Percentiles rank a stretch among this genome's conserved stretches.
These are phyloP conservation scores for Elsinoe fawcettii DNA, from an alignment of 2,329 filamentous ascomycete genomes.

Conservation along the genomic window DNA sequence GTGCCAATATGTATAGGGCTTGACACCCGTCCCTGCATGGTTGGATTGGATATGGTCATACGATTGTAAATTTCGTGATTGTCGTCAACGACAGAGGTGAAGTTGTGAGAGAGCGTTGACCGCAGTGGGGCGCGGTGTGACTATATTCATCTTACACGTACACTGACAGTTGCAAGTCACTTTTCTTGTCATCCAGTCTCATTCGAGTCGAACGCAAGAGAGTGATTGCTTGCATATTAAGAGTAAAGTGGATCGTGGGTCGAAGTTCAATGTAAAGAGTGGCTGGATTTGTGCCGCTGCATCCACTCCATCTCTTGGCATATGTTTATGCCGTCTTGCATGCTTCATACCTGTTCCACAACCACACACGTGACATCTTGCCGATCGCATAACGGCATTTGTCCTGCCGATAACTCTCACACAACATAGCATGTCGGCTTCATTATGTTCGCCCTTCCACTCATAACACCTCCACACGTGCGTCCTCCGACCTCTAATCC, in stretches of 20 bases:
- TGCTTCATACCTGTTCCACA: neutral
- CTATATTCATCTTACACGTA: too few relatives aligned
- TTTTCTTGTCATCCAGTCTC: too few relatives aligned
- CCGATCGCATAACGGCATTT: neutral
- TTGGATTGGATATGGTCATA: too few relatives aligned
- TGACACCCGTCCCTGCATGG: neutral
- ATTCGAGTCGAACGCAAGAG: too few relatives aligned
- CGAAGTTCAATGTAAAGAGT: neutral
- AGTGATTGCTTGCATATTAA: too few relatives aligned
- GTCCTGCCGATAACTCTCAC: neutral
- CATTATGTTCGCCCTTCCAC: conserved; percentile 46
- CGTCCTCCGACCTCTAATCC: conserved; percentile 29
- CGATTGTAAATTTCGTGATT: too few relatives aligned
- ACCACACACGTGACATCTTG: too few relatives aligned
- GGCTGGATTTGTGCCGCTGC: neutral
- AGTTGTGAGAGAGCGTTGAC: too few relatives aligned
- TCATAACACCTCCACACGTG: conserved; percentile 64
- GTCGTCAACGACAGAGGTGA: too few relatives aligned
- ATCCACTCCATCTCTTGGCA: conserved; percentile 1
- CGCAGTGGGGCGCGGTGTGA: too few relatives aligned
- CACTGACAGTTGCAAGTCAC: too few relatives aligned
- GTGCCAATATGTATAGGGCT: neutral
- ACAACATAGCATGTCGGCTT: neutral
- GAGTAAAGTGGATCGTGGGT: too few relatives aligned
- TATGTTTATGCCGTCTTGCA: neutral